phyloP scores from a whole-genome alignment of 1,139 yeast genomes.

The Magnusiomyces sp. region DNA sequence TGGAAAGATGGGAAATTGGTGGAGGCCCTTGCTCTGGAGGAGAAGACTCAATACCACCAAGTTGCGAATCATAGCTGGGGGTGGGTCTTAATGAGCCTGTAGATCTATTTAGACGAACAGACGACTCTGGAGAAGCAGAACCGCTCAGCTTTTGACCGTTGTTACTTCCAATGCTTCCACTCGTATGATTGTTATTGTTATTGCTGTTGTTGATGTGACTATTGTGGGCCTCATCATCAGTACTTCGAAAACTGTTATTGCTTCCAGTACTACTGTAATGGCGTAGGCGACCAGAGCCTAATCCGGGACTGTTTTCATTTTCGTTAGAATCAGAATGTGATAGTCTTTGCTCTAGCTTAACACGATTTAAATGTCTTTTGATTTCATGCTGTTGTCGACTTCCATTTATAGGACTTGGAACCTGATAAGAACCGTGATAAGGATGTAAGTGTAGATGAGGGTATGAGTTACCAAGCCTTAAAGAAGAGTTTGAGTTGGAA shows the following conservation, averaged over 20 bases:
- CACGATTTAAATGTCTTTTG: slow-evolving; percentile 14
- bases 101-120: slow-evolving; percentile 1
- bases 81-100: background rate
- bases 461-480: slow-evolving; percentile 9
- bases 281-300: slow-evolving; percentile 3
- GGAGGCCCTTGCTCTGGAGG: too few species aligned
- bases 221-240: slow-evolving; percentile 1
- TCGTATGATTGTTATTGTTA: background rate
- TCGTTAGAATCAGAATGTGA: background rate
- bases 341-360: slow-evolving; percentile 7
- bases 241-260: slow-evolving; percentile 2
- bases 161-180: background rate
- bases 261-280: slow-evolving; percentile 14
- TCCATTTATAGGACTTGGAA: slow-evolving; percentile 13
- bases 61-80: slow-evolving; percentile 1
- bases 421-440: slow-evolving; percentile 5
- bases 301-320: background rate
- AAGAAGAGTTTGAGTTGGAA: slow-evolving; percentile 6
- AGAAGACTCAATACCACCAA: background rate
- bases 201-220: background rate
- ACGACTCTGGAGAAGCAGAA: background rate
- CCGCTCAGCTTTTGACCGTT: background rate
- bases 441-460: slow-evolving; percentile 2
- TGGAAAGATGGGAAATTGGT: too few species aligned
- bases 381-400: slow-evolving; percentile 14